Evolutionary conservation across 2,329 filamentous ascomycete species (phyloP).

Genomic region (Dactylellina haptotyla): DNA sequence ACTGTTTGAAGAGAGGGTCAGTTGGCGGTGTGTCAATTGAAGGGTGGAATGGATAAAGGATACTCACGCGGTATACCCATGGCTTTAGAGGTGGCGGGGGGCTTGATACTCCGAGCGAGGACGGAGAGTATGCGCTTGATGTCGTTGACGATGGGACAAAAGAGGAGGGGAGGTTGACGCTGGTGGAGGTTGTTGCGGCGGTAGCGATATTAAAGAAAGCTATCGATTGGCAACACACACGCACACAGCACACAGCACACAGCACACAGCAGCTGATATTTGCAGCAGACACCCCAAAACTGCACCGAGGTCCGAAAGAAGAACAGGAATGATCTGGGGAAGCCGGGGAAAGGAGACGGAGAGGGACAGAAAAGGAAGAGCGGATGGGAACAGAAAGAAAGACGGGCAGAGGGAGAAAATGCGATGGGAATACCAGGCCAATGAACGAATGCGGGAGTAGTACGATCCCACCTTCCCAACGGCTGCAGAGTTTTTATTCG

Average conservation of each 20-base stretch:
- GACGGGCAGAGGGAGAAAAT: neutral
- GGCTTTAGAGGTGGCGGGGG: neutral
- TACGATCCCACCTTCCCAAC: slow-evolving; percentile 35
- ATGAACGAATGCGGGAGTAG: neutral
- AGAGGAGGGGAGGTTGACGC: slow-evolving; percentile 27
- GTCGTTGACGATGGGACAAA: slow-evolving; percentile 4
- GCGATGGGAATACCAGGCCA: neutral
- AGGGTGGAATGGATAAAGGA: neutral
- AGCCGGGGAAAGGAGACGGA: neutral
- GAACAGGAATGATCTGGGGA: neutral
- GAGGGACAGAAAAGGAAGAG: neutral
- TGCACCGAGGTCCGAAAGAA: neutral
- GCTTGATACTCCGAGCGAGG: neutral
- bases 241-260: no score
- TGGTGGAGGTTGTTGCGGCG: no score
- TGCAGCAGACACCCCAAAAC: no score
- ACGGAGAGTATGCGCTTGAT: slow-evolving; percentile 11
- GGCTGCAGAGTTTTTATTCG: slow-evolving; percentile 44
- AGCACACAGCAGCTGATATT: no score
- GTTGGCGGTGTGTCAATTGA: neutral
- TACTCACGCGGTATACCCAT: slow-evolving; percentile 53
- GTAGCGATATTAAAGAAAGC: no score
- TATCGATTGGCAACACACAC: no score
- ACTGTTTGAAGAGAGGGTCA: slow-evolving; percentile 23
- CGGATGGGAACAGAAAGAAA: neutral